A percentile compares a stretch with the other conserved stretches of the same genome.
Conservation (phyloP, 2,329 filamentous ascomycete genomes). For the Didymella lethalis region DNA sequence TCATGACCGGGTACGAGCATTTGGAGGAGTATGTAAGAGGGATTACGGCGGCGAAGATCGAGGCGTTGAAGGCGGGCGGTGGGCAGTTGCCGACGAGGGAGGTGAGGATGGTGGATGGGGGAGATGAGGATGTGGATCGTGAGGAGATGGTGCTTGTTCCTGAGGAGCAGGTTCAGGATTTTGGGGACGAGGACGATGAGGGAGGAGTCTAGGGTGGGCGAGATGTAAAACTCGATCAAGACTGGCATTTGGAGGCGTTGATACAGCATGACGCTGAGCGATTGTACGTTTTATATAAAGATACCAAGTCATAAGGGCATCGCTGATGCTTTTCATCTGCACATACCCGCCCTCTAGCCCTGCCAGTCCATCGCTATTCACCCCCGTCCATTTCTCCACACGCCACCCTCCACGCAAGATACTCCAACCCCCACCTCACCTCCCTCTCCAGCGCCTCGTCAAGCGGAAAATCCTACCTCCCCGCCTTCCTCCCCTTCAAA, state of each 20-base stretch:
- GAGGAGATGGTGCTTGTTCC: constrained; percentile 44
- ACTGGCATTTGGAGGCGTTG: constrained; percentile 7
- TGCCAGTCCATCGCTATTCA: neutral
- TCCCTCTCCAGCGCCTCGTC: neutral
- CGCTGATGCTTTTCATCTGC: neutral
- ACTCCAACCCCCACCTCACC: neutral
- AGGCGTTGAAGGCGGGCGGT: constrained; percentile 60
- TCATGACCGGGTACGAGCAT: constrained; percentile 93
- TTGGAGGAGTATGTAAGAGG: constrained; percentile 95
- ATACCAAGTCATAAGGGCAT: constrained; percentile 12
- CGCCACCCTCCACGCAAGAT: constrained; percentile 1
- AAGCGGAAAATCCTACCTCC: neutral
- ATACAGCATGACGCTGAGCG: neutral
- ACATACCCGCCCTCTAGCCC: neutral
- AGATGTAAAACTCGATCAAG: neutral
- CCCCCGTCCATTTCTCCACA: neutral
- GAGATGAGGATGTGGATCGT: constrained; percentile 36
- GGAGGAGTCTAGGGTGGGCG: constrained; percentile 4
- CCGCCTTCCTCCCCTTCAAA: constrained; percentile 62
- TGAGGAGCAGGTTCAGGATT: constrained; percentile 18
- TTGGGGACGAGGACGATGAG: constrained; percentile 9
- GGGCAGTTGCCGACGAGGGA: constrained; percentile 48
- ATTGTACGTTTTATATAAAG: constrained; percentile 4
- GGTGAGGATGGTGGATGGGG: constrained; percentile 45
- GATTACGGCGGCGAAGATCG: constrained; percentile 81